Evolutionary conservation across 768 basidiomycete species (phyloP).

Genomic region (Infundibulicybe gibba): DNA sequence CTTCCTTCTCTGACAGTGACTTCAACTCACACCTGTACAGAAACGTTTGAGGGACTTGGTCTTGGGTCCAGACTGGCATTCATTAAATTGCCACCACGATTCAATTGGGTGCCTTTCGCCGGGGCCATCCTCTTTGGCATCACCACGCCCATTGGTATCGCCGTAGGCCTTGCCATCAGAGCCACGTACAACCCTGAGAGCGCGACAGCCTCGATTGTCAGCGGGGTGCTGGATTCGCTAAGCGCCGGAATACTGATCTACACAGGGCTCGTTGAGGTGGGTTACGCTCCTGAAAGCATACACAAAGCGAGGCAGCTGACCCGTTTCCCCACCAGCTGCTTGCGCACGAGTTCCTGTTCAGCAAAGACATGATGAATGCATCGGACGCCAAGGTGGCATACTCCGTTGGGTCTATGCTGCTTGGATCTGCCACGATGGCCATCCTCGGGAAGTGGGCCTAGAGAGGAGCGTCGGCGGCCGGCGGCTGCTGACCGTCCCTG

Average conservation of each 20-base stretch:
- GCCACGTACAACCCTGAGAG: slow-evolving; percentile 79
- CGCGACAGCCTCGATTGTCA: slow-evolving; percentile 74
- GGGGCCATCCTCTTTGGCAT: slow-evolving; percentile 69
- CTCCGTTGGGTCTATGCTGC: slow-evolving; percentile 69
- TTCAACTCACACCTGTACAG: slow-evolving; percentile 30
- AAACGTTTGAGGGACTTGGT: slow-evolving; percentile 93
- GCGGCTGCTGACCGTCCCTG: too few species aligned
- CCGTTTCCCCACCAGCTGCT: slow-evolving; percentile 49
- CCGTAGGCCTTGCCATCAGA: slow-evolving; percentile 74
- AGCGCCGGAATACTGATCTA: slow-evolving; percentile 88
- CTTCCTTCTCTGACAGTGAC: neutral
- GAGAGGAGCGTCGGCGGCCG: too few species aligned
- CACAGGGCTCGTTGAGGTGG: slow-evolving; percentile 81
- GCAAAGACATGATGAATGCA: slow-evolving; percentile 73
- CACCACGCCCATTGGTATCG: slow-evolving; percentile 87
- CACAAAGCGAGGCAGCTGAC: neutral
- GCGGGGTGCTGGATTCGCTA: slow-evolving; percentile 80
- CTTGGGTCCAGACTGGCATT: slow-evolving; percentile 86
- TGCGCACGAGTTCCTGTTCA: slow-evolving; percentile 94
- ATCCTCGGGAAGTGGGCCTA: slow-evolving; percentile 88
- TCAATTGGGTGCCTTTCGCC: slow-evolving; percentile 51
- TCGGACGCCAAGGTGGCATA: slow-evolving; percentile 63
- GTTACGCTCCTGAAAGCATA: slow-evolving; percentile 8
- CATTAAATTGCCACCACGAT: slow-evolving; percentile 55
- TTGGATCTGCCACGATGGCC: slow-evolving; percentile 88